phyloP scores from a whole-genome alignment of 257 asterid genomes.

The Verbena officinalis region DNA sequence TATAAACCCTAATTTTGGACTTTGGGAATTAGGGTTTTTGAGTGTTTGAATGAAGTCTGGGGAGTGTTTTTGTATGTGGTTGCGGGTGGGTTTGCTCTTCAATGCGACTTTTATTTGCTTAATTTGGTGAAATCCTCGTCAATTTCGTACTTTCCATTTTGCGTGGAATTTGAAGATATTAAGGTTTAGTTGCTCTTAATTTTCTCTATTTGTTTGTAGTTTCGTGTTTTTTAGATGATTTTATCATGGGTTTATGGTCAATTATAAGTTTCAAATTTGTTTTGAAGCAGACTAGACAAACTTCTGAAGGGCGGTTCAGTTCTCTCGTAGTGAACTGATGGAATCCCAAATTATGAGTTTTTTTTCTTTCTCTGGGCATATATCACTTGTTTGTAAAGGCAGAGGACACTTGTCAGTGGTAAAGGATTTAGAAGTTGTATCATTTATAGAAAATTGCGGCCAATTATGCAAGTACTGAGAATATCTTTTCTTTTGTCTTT shows the following conservation, averaged over 20 bases:
- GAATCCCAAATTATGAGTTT: neutral
- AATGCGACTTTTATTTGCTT: conserved; percentile 27
- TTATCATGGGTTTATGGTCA: neutral
- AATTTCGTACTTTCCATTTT: conserved; percentile 6
- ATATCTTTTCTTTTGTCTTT: neutral
- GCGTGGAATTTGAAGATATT: conserved; percentile 17
- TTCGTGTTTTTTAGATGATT: neutral
- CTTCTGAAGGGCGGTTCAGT: neutral
- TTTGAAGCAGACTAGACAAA: neutral
- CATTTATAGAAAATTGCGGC: neutral
- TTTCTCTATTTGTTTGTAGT: neutral
- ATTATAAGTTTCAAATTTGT: neutral
- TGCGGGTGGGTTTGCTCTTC: conserved; percentile 16
- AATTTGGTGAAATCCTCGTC: conserved; percentile 32
- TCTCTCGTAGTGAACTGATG: neutral
- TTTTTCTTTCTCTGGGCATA: neutral
- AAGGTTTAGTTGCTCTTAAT: neutral
- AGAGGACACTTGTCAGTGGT: neutral
- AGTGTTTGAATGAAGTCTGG: conserved; percentile 24
- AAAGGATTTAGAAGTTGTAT: neutral
- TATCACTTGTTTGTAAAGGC: neutral
- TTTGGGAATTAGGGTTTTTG: conserved; percentile 49
- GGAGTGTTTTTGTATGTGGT: conserved; percentile 30
- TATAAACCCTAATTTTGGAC: conserved; percentile 58
- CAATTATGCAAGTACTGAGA: conserved; percentile 1